Base-by-base conservation (phyloP, 441 rosid species). In the Adansonia grandidieri region DNA sequence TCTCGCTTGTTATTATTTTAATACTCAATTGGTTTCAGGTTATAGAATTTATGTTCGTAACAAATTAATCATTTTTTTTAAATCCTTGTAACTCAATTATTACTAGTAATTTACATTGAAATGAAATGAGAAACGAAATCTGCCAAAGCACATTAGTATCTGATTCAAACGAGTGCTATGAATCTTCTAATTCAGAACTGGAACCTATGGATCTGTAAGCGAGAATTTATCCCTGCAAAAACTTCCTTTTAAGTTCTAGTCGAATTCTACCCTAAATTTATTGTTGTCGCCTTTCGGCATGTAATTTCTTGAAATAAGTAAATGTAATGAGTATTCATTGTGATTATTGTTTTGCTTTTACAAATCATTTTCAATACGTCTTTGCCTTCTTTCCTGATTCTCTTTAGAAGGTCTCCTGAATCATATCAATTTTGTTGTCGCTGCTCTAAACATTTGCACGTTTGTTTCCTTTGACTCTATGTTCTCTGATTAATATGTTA, bases 101-200 rank as follows among this genome's bases (percentile, higher is more conserved):
- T 37, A 20, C 53, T 37, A 17, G 15, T 73, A 61, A 56, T 44
- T 67, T 67, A 9, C 51, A 17, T 67, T 45, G n/a, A 44, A 17
- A 19, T 45, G 37, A 19, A 19, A 45, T 6, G 72, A 4, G 37
- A 22, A 51, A 71, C 11, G 10, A 50, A 51, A 9, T 53, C 61
- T 24, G n/a, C 6, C 40, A 24, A 24, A 68, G 61, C 79, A 68
- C n/a, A 5, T 50, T 56, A 45, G 68, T 56, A 45, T 69, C 66
- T 58, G 60, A 42, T 67, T 54, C 11, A 10, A 56, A 56, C n/a
- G 32, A 66, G 28, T 53, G 47, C n/a, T 17, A 5, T 40, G 32
- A 65, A 22, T 64, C 44, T 37, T 65, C 10, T 51, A 19, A 47
- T 20, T 47, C 22, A 2, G 7, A 24, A 69, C 22, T 70, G 74